phyloP scores from a whole-genome alignment of 2,329 filamentous ascomycete genomes.

The Colletotrichum melonis region DNA sequence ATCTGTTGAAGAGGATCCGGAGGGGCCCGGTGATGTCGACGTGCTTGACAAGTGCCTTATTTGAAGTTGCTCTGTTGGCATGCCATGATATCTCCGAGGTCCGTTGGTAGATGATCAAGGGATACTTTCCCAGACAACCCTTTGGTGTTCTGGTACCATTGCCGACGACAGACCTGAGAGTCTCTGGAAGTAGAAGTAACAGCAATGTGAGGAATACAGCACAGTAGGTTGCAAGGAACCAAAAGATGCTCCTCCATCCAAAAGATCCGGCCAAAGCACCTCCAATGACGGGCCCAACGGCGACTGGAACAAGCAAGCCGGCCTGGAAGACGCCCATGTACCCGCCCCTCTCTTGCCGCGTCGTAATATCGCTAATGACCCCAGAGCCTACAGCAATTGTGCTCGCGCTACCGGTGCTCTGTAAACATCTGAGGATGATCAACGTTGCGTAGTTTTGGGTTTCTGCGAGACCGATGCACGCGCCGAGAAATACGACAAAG shows the following conservation, averaged over 20 bases:
- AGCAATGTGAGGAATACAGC: constrained; percentile 52
- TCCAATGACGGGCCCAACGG: constrained; percentile 61
- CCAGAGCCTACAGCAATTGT: constrained; percentile 65
- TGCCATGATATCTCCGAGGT: constrained; percentile 41
- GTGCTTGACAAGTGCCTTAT: constrained; percentile 37
- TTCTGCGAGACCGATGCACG: constrained; percentile 59
- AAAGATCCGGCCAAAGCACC: constrained; percentile 61
- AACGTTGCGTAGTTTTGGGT: constrained; percentile 57
- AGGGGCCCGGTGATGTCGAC: constrained; percentile 59
- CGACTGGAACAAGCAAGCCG: constrained; percentile 48
- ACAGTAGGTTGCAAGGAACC: constrained; percentile 60
- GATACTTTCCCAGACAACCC: constrained; percentile 41
- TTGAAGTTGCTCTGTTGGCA: too few species aligned
- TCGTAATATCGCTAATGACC: constrained; percentile 69
- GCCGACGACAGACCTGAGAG: constrained; percentile 54
- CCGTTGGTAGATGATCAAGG: constrained; percentile 47
- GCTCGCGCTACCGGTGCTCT: constrained; percentile 64
- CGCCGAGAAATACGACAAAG: constrained; percentile 58
- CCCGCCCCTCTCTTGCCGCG: constrained; percentile 65
- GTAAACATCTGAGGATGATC: constrained; percentile 62
- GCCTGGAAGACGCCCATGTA: constrained; percentile 62
- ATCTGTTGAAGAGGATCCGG: constrained; percentile 57
- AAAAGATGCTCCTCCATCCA: constrained; percentile 66
- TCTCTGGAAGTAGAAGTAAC: constrained; percentile 58
- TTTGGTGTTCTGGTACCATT: constrained; percentile 47